Percentiles rank a stretch among this genome's conserved stretches.
Conservation (phyloP, 2,329 filamentous ascomycete genomes). For the Dothidotthia symphoricarpi region DNA sequence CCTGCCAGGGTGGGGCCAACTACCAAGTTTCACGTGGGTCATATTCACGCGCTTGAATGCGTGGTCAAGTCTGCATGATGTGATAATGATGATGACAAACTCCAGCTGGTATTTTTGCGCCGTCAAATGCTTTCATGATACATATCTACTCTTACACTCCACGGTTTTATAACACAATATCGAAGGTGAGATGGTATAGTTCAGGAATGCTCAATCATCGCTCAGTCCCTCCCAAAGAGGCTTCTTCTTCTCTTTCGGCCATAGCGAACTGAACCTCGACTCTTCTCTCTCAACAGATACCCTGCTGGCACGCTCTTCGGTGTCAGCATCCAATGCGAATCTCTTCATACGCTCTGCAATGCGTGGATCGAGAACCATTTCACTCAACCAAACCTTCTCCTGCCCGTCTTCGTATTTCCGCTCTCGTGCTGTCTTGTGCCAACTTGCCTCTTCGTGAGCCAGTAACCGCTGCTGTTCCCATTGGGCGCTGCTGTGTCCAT, state of each 20-base stretch:
- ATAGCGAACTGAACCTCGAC: slow-evolving; percentile 32
- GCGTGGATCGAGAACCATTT: slow-evolving; percentile 72
- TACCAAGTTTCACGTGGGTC: slow-evolving; percentile 1
- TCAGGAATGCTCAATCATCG: slow-evolving; percentile 23
- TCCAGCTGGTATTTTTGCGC: slow-evolving; percentile 14
- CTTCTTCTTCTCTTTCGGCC: slow-evolving; percentile 37
- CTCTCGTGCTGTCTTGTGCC: slow-evolving; percentile 74
- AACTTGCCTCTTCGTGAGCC: slow-evolving; percentile 71
- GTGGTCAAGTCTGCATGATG: not conserved
- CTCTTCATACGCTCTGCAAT: slow-evolving; percentile 76
- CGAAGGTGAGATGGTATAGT: slow-evolving; percentile 22
- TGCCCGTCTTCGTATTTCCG: slow-evolving; percentile 51
- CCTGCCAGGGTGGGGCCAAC: slow-evolving; percentile 23
- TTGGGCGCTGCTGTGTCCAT: slow-evolving; percentile 32
- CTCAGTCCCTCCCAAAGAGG: slow-evolving; percentile 33
- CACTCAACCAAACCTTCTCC: slow-evolving; percentile 69
- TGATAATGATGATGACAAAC: not conserved
- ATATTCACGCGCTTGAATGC: not conserved
- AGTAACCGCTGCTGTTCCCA: slow-evolving; percentile 67
- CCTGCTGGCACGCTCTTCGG: slow-evolving; percentile 62
- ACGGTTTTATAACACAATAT: slow-evolving; percentile 19
- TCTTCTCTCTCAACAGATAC: slow-evolving; percentile 18
- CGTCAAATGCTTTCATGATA: slow-evolving; percentile 23
- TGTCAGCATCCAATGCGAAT: slow-evolving; percentile 68
- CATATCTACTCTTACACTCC: slow-evolving; percentile 30